These are phyloP conservation scores for Rhamnella rubrinervis DNA, from an alignment of 331 rosid genomes.

Conservation along the genomic window DNA sequence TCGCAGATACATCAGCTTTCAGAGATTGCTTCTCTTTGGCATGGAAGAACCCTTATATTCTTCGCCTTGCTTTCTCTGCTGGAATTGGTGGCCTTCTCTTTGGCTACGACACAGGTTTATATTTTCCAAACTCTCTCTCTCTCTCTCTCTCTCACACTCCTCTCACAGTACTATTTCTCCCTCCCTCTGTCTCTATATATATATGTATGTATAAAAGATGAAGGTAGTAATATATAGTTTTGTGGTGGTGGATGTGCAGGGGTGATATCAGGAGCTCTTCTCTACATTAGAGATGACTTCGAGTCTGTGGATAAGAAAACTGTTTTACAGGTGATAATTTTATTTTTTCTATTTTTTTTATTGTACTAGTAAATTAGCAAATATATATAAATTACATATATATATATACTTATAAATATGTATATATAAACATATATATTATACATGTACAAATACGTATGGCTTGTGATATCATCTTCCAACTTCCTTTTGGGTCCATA, in stretches of 20 bases:
- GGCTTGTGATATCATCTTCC: no score
- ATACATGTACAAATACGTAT: background rate
- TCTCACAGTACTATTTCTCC: no score
- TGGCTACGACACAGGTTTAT: conserved; percentile 60
- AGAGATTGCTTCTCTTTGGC: conserved; percentile 66
- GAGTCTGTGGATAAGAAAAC: conserved; percentile 41
- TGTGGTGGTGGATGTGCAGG: conserved; percentile 36
- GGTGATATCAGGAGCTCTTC: conserved; percentile 66
- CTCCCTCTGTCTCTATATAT: background rate
- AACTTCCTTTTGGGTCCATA: background rate
- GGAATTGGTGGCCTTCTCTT: conserved; percentile 74
- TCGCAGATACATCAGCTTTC: conserved; percentile 59
- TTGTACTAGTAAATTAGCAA: no score
- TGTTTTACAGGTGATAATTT: conserved; percentile 50
- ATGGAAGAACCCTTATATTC: conserved; percentile 70
- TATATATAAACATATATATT: no score
- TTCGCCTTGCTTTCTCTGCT: conserved; percentile 73
- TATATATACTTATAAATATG: no score
- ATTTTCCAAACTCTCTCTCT: background rate
- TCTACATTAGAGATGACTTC: conserved; percentile 60
- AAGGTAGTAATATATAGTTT: background rate
- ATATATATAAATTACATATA: no score
- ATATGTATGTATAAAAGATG: background rate
- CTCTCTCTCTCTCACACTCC: background rate
- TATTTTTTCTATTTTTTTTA: background rate